Conservation (phyloP, 2,329 filamentous ascomycete genomes). For the Fusarium floridanum region DNA sequence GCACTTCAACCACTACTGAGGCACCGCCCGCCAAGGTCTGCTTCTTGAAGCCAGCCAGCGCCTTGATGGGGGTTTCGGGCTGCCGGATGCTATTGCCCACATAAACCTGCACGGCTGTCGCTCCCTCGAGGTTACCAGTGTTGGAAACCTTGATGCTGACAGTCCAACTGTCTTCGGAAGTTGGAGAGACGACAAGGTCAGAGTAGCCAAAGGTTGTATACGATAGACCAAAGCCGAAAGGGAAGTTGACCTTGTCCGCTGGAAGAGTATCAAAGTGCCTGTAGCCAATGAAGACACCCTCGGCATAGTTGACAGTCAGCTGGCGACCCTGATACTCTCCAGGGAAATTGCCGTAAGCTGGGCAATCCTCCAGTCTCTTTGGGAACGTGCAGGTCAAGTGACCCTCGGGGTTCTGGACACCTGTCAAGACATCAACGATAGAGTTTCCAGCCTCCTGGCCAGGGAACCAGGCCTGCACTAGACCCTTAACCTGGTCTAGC, state of each 20-base stretch:
- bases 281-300: conserved; percentile 77
- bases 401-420: conserved; percentile 69
- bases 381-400: conserved; percentile 70
- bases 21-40: conserved; percentile 15
- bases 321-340: conserved; percentile 58
- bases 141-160: conserved; percentile 66
- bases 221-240: conserved; percentile 26
- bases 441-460: conserved; percentile 69
- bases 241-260: conserved; percentile 21
- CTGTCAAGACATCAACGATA: conserved; percentile 74
- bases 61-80: conserved; percentile 39
- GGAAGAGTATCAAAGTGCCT: conserved; percentile 71
- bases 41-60: conserved; percentile 17
- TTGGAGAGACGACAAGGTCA: conserved; percentile 35
- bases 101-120: conserved; percentile 69
- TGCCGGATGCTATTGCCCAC: conserved; percentile 25
- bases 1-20: conserved; percentile 12
- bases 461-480: conserved; percentile 63
- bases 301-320: conserved; percentile 71
- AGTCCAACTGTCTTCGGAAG: conserved; percentile 44
- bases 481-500: conserved; percentile 65
- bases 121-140: conserved; percentile 62
- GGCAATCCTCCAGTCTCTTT: conserved; percentile 68
- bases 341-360: conserved; percentile 71
- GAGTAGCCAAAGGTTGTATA: conserved; percentile 43